phyloP scores from a whole-genome alignment of 768 basidiomycete genomes.

The Boletus coccyginus region DNA sequence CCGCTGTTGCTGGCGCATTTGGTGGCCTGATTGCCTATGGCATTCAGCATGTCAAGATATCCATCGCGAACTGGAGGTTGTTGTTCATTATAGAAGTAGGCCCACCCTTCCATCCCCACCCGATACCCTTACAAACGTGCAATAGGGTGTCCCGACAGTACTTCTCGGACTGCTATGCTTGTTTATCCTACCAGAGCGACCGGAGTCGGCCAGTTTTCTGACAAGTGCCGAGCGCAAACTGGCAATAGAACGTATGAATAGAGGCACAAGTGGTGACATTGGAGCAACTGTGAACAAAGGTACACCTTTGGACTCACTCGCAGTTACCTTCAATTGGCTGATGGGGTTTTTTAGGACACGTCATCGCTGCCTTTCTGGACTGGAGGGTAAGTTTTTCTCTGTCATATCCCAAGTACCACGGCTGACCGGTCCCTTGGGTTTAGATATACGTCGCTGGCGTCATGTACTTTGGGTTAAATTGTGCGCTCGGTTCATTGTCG shows the following conservation, averaged over 20 bases:
- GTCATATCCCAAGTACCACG: not conserved
- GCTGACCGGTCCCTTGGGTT: conserved; percentile 5
- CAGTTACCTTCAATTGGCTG: not conserved
- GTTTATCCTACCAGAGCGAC: conserved; percentile 31
- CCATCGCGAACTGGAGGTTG: conserved; percentile 42
- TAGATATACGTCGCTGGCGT: conserved; percentile 47
- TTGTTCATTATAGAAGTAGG: conserved; percentile 29
- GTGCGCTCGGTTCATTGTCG: conserved; percentile 47
- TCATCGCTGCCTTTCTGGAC: conserved; percentile 43
- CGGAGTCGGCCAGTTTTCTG: conserved; percentile 34
- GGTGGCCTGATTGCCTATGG: conserved; percentile 56
- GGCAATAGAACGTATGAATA: conserved; percentile 34
- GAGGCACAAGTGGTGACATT: conserved; percentile 42
- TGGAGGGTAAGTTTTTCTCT: conserved; percentile 35
- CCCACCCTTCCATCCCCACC: not conserved
- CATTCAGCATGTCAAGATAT: conserved; percentile 39
- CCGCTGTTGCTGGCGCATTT: conserved; percentile 56
- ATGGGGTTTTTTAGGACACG: conserved; percentile 33
- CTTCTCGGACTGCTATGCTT: conserved; percentile 27
- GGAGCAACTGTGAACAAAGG: conserved; percentile 42
- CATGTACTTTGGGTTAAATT: conserved; percentile 48
- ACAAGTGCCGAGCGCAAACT: conserved; percentile 33
- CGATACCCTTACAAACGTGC: not conserved
- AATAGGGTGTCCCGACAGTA: conserved; percentile 56
- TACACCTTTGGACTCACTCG: conserved; percentile 10